phyloP scores from a whole-genome alignment of 1,284 basidiomycete genomes.

The Ceratobasidium sp. region DNA sequence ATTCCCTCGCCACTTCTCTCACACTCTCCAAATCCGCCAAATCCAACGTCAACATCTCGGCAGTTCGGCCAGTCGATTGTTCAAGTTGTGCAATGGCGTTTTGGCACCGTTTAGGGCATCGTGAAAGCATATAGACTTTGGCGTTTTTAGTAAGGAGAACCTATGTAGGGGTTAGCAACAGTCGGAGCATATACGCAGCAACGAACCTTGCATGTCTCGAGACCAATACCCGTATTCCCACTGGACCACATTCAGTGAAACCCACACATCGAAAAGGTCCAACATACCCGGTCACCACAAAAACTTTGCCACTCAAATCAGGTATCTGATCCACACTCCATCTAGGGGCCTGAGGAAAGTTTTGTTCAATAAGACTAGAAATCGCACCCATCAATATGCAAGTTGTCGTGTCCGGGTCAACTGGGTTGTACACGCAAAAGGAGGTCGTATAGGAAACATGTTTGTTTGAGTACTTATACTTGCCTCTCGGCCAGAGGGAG shows the following conservation, averaged over 20 bases:
- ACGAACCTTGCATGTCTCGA: conserved; percentile 30
- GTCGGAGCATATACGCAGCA: not conserved
- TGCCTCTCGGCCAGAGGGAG: no score
- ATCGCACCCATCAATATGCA: conserved; percentile 10
- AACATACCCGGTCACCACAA: conserved; percentile 42
- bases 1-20: not conserved
- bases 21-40: conserved; percentile 24
- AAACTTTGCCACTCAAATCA: conserved; percentile 41
- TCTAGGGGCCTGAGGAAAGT: conserved; percentile 36
- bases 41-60: conserved; percentile 10
- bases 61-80: conserved; percentile 13
- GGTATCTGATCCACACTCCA: conserved; percentile 41
- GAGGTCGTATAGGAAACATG: no score
- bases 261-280: not conserved
- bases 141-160: conserved; percentile 42
- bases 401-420: not conserved
- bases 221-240: conserved; percentile 32
- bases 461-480: no score
- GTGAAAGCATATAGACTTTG: conserved; percentile 44
- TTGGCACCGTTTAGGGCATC: conserved; percentile 36
- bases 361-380: conserved; percentile 31
- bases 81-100: conserved; percentile 41
- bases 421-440: no score
- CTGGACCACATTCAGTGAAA: not conserved
- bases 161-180: not conserved